Evolutionary conservation across 192 early-diverging fungal genomes (phyloP), one percentile per base, ranked within the genome.

Genomic region (Phlyctochytrium arcticum): DNA sequence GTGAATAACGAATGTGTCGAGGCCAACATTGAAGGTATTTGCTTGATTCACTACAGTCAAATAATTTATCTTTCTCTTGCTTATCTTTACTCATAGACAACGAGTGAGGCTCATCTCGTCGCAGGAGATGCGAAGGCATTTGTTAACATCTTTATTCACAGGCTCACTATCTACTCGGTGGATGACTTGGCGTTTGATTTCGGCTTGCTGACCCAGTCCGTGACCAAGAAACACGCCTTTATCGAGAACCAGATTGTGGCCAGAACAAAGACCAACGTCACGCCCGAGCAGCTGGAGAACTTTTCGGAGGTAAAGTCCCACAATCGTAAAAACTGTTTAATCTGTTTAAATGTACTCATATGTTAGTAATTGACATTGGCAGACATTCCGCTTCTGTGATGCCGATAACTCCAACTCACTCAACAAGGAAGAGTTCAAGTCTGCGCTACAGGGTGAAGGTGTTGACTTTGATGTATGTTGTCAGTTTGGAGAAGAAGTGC

Each of bases 221-320:
- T 78, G 15, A 34, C 64, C 35, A 80, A 80, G 53, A 78, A 77
- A 61, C 35, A 36, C 12, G 80, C 88, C 0, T 98, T 98, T 54
- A 92, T 98, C 62, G 92, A 96, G 56, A 98, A 98, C 76, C 95
- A 98, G 71, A 88, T 89, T n/a, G 90, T 94, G 19, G 92, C 92
- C 35, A 83, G 95, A 47, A 89, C 87, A 59, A 89, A 91, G 84
- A 92, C 92, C 57, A 96, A 96, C 61, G 76, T 98, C 71, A 96
- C 93, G 19, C 91, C 95, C 1, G 86, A 83, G 26, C 95, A 96
- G 62, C 69, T 98, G 21, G 95, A 98, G 68, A 91, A 95, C 72
- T 96, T 57, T 33, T 71, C 76, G 12, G 76, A 78, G 57, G 71
- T 70, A 47, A 10, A 17, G 48, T 9, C n/a, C n/a, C n/a, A n/a